Percentiles rank a stretch among this genome's conserved stretches.
Conservation (phyloP, 129 eudicot species). For the Flaveria robusta region DNA sequence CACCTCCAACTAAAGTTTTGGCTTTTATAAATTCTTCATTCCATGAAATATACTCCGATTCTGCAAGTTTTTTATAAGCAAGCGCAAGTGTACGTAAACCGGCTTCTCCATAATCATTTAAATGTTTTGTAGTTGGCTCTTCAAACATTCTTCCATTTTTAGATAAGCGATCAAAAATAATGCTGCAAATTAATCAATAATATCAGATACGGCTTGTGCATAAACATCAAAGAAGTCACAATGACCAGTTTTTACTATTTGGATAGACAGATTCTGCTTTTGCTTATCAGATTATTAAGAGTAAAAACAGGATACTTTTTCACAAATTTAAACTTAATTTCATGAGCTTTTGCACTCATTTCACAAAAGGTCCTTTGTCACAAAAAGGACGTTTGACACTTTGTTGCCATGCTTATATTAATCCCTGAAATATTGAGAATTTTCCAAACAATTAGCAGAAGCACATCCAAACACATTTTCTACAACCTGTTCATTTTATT, state of each 20-base stretch:
- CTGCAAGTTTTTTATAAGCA: conserved; percentile 74
- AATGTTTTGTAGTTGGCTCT: conserved; percentile 79
- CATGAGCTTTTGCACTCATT: not conserved
- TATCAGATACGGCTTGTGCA: not conserved
- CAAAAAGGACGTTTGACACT: not conserved
- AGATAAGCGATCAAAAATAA: conserved; percentile 79
- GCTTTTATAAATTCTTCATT: conserved; percentile 84
- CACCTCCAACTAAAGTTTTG: conserved; percentile 70
- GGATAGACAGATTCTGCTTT: conserved; percentile 8
- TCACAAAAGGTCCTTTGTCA: not conserved
- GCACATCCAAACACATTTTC: conserved; percentile 4
- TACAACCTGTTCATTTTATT: no score
- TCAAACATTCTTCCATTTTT: conserved; percentile 69
- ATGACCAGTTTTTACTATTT: not conserved
- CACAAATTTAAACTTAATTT: not conserved
- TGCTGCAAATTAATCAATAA: conserved; percentile 50
- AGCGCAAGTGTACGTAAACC: conserved; percentile 89
- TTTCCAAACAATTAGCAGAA: not conserved
- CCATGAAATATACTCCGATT: conserved; percentile 73
- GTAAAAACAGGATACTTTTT: not conserved
- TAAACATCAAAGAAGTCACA: not conserved
- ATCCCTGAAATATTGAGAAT: not conserved
- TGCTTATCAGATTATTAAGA: not conserved
- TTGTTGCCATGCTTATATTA: not conserved
- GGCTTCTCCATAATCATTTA: conserved; percentile 90